Percentiles rank a stretch among this genome's conserved stretches.
These are phyloP conservation scores for Tetragonia tetragonoides DNA, from an alignment of 148 eudicot genomes.

Conservation along the genomic window DNA sequence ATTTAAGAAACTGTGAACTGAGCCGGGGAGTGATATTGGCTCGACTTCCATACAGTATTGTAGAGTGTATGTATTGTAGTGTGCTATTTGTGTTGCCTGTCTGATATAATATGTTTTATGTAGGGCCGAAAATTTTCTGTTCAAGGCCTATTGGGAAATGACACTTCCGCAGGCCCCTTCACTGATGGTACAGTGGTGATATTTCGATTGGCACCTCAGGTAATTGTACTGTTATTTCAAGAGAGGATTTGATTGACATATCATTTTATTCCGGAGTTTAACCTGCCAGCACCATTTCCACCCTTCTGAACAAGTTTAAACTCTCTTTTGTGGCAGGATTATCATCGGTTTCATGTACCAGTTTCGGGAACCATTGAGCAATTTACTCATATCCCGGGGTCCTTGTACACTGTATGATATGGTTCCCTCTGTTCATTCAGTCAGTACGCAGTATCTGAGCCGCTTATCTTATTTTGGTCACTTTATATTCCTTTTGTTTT, in stretches of 20 bases:
- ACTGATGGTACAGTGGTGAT: slow-evolving; percentile 83
- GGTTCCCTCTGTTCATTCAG: slow-evolving; percentile 4
- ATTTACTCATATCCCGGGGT: slow-evolving; percentile 74
- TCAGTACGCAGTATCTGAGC: neutral
- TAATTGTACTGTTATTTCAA: slow-evolving; percentile 19
- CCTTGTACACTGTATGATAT: slow-evolving; percentile 75
- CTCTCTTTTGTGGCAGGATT: slow-evolving; percentile 60
- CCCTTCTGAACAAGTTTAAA: neutral
- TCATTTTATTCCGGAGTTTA: neutral
- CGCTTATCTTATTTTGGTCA: slow-evolving; percentile 6
- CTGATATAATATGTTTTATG: slow-evolving; percentile 12
- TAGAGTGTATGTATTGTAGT: neutral
- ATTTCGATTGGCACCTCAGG: slow-evolving; percentile 98
- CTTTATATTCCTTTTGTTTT: slow-evolving; percentile 6
- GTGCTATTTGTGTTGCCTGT: neutral
- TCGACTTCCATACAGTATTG: neutral
- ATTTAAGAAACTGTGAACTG: neutral
- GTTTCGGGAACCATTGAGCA: slow-evolving; percentile 80
- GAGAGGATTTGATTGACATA: neutral
- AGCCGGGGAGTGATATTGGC: neutral
- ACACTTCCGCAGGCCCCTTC: slow-evolving; percentile 49
- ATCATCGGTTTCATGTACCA: slow-evolving; percentile 93
- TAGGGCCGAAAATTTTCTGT: slow-evolving; percentile 88
- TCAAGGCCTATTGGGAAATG: slow-evolving; percentile 78
- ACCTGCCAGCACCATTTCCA: neutral